Base-by-base conservation (phyloP, 345 rosid species). In the Dimocarpus longan region DNA sequence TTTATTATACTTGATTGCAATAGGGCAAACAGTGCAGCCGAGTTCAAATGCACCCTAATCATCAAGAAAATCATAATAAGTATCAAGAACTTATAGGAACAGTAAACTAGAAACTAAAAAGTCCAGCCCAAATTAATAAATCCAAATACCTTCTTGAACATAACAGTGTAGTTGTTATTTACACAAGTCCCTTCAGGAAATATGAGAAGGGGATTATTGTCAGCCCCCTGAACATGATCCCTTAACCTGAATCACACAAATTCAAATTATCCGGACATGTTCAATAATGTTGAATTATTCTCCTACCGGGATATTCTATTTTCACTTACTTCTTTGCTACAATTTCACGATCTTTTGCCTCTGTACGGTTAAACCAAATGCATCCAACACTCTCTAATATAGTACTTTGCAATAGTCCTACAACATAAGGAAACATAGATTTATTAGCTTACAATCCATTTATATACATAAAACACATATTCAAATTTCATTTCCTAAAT, bases 151-250 rank as follows among this genome's bases (percentile, higher is more conserved):
- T 97, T 97, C 87, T 97, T 97, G 82, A 97, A 97, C 99, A 97
- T 97, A 65, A 97, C 99, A 6, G 95, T 92, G 77, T 94, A 97
- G 76, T 97, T 93, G 78, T 97, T 97, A 84, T 94, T 94, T 70
- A 97, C 98, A 66, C 99, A 94, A 3, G 98, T 97, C 52, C 99
- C 98, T 82, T 97, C 98, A 21, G 99, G 99, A 88, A 97, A 97
- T 86, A 97, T 93, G 72, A 94, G 97, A 86, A 97, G 95, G 82
- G 99, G 99, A 73, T 94, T 94, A 80, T 88, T 97, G 84, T 94
- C 98, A 81, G 86, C 83, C 69, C 95, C 97, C 86, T 86, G 96
- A 46, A 92, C 91, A 86, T 97, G 98, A 60, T 94, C 91, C 83
- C 97, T 88, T 88, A 94, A 87, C 90, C 98, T 97, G 95, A 85